Percentiles rank a stretch among this genome's conserved stretches.
Evolutionary conservation across 768 basidiomycete genomes (phyloP).

Genomic region (Steccherinum ochraceum): DNA sequence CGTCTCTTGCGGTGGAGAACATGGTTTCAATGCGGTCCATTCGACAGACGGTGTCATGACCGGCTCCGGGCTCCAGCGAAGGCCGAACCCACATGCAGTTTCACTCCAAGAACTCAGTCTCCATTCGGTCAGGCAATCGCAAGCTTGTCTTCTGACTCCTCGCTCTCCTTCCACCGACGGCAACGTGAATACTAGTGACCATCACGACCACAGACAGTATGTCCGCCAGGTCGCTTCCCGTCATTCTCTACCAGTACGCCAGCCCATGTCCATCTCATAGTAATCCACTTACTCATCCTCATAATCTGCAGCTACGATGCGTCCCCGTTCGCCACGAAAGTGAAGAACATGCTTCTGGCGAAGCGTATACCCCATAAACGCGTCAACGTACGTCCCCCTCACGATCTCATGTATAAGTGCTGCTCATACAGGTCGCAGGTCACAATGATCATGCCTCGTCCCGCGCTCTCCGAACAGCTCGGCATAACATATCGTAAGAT

Average conservation of each 20-base stretch:
- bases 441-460: constrained; percentile 43
- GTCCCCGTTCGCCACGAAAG: constrained; percentile 30
- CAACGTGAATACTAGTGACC: too few relatives aligned
- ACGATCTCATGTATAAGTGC: neutral
- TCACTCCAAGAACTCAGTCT: too few relatives aligned
- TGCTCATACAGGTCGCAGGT: constrained; percentile 32
- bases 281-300: neutral
- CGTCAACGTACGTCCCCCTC: constrained; percentile 35
- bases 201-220: too few relatives aligned
- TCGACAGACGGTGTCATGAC: too few relatives aligned
- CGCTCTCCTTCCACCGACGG: too few relatives aligned
- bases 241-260: constrained; percentile 10
- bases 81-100: too few relatives aligned
- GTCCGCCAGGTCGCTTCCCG: constrained; percentile 1
- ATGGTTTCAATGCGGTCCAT: too few relatives aligned
- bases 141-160: too few relatives aligned
- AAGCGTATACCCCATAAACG: constrained; percentile 42
- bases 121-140: too few relatives aligned
- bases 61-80: too few relatives aligned
- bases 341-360: constrained; percentile 43
- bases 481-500: constrained; percentile 54
- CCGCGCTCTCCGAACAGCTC: constrained; percentile 44
- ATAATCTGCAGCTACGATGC: constrained; percentile 14
- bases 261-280: neutral
- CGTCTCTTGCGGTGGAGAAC: too few relatives aligned